Evolutionary conservation across 2,329 filamentous ascomycete species (phyloP).

Genomic region (Cadophora luteo-olivacea): DNA sequence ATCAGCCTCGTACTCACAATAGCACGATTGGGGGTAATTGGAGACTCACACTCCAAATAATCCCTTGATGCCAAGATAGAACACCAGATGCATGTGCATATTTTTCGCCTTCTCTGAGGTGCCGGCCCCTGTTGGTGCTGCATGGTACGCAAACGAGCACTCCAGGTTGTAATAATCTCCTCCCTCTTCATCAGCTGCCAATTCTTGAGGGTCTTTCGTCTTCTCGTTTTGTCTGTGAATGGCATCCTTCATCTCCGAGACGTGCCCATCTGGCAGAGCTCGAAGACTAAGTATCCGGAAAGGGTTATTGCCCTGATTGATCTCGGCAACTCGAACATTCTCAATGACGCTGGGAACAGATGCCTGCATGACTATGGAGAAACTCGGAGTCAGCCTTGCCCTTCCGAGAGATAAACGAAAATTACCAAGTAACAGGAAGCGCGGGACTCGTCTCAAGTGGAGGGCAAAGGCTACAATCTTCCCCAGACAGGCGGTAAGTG

Average conservation of each 20-base stretch:
- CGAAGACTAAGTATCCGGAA: constrained; percentile 87
- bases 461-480: no score
- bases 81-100: constrained; percentile 96
- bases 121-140: constrained; percentile 72
- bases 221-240: constrained; percentile 81
- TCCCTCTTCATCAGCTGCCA: constrained; percentile 87
- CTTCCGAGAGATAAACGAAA: no score
- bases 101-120: constrained; percentile 86
- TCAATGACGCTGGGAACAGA: constrained; percentile 91
- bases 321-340: constrained; percentile 93
- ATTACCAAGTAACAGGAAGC: no score
- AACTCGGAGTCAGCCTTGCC: no score
- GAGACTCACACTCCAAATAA: constrained; percentile 39
- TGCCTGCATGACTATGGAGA: constrained; percentile 79
- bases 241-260: constrained; percentile 80
- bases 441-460: no score
- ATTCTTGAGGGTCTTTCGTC: constrained; percentile 83
- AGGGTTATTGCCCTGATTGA: constrained; percentile 91
- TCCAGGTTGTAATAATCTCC: constrained; percentile 94
- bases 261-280: constrained; percentile 82
- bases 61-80: constrained; percentile 74
- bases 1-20: background rate
- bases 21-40: background rate
- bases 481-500: no score
- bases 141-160: constrained; percentile 89